Base-by-base conservation (phyloP, 2,329 filamentous ascomycete species). In the Chaetomiaceae sp. region DNA sequence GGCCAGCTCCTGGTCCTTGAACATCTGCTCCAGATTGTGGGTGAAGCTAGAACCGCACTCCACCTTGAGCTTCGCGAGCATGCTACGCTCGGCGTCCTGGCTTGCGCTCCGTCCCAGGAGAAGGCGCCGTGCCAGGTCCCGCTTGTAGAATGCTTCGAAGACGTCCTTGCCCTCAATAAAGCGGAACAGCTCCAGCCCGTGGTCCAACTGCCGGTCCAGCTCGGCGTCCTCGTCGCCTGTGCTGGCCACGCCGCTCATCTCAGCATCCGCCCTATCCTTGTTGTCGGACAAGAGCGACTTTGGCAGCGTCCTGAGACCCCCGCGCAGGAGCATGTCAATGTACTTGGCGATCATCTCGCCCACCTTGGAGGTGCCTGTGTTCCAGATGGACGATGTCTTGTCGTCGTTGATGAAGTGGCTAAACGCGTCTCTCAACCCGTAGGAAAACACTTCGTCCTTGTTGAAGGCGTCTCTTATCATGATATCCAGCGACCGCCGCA, bases 291-390 rank as follows among this genome's bases (percentile, higher is more conserved):
- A 73, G 8, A 92, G 73, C 19, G 81, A 79, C 39, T 82, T 77
- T 1, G 88, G 89, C 8, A 95, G 79, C 0, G 86, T 85, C 67
- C 95, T 97, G 41, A 92, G 77, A 1, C 93, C 95, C 44, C 89
- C 89, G 49, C 90, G 84, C 27, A 99, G 78, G 17, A 99, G 75
- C 71, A 87, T 78, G 68, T 99, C 93, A 55, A 99, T 87, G 62
- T 97, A 91, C 69, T 96, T 97, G 25, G 93, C 95, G 60, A 96
- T 95, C 91, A 97, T 96, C 72, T 99, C 93, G 44, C 92, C 93
- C 13, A 95, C 89, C 74, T 95, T 97, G 16, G 90, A 89, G 50
- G 91, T 95, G 50, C 90, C 86, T 0, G 87, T 89, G 45, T 83
- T 82, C 80, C 87, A 92, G 4, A 82, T 84, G 4, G 82, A 75